Evolutionary conservation across 306 rosid species (phyloP).

Genomic region (Begonia peltatifolia): DNA sequence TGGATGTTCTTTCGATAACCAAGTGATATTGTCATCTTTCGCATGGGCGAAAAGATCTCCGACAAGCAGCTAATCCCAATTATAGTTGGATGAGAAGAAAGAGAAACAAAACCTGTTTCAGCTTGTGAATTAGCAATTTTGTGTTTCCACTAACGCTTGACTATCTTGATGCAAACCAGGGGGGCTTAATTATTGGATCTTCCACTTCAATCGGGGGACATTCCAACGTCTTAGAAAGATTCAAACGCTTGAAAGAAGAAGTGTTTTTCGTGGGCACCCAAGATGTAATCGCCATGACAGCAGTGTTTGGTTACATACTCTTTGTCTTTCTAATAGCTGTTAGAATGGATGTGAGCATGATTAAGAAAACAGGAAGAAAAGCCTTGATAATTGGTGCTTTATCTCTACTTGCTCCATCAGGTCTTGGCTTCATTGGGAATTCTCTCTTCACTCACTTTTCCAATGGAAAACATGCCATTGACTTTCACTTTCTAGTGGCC

Average conservation of each 20-base stretch:
- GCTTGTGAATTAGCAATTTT: background rate
- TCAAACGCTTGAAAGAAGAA: background rate
- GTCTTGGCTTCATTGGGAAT: conserved; percentile 9
- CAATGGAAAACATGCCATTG: background rate
- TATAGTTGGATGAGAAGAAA: background rate
- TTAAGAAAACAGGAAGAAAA: conserved; percentile 20
- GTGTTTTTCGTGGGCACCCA: conserved; percentile 25
- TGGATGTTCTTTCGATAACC: too few species aligned
- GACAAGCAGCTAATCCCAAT: background rate
- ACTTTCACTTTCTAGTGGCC: conserved; percentile 5
- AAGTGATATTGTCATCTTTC: too few species aligned
- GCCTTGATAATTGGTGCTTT: conserved; percentile 20
- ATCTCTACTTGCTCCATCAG: conserved; percentile 24
- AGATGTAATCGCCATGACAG: conserved; percentile 24
- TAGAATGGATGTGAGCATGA: conserved; percentile 36
- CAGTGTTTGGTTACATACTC: conserved; percentile 39
- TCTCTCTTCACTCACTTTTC: background rate
- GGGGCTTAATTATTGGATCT: background rate
- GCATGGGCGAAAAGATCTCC: too few species aligned
- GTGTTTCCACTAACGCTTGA: background rate
- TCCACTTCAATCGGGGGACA: conserved; percentile 3
- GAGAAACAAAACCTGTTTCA: too few species aligned
- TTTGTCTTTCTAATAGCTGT: conserved; percentile 54
- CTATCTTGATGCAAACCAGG: background rate
- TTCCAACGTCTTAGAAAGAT: background rate